A percentile compares a stretch with the other conserved stretches of the same genome.
Evolutionary conservation across 2,329 filamentous ascomycete genomes (phyloP).

Genomic region (Fusarium pseudograminearum): DNA sequence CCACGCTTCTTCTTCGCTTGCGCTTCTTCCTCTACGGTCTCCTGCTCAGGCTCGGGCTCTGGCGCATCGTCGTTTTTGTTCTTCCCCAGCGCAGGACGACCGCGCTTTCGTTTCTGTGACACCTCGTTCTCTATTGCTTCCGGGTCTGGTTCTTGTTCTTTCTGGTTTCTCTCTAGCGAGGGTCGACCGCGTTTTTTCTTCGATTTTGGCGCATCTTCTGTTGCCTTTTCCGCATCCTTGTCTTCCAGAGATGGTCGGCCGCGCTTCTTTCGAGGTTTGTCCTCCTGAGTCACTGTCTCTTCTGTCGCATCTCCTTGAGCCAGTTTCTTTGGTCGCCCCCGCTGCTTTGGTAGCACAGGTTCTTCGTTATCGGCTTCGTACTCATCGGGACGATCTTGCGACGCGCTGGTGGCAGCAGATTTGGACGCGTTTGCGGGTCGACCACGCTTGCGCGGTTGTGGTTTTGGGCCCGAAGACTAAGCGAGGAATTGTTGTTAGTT

Average conservation of each 20-base stretch:
- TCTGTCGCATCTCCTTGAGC: conserved; percentile 14
- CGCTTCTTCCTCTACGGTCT: conserved; percentile 29
- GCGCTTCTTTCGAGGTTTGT: conserved; percentile 44
- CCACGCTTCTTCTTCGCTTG: conserved; percentile 55
- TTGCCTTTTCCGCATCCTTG: conserved; percentile 19
- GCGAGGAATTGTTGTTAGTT: background rate
- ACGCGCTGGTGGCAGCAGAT: conserved; percentile 44
- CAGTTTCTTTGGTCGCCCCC: conserved; percentile 34
- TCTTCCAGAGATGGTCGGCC: conserved; percentile 46
- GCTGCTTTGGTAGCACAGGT: conserved; percentile 38
- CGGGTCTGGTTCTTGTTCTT: conserved; percentile 3
- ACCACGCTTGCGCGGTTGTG: conserved; percentile 59
- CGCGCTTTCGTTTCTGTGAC: conserved; percentile 54
- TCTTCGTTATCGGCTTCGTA: conserved; percentile 47
- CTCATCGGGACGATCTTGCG: conserved; percentile 41
- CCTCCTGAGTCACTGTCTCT: conserved; percentile 16
- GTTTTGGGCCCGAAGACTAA: conserved; percentile 47
- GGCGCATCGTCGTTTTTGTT: conserved; percentile 5
- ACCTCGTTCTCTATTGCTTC: conserved; percentile 28
- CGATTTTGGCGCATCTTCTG: conserved; percentile 42
- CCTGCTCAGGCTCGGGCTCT: background rate
- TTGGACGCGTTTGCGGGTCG: conserved; percentile 58
- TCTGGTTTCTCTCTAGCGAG: conserved; percentile 41
- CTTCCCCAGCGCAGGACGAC: conserved; percentile 48
- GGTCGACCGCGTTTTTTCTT: conserved; percentile 55